Evolutionary conservation across 2,329 filamentous ascomycete genomes (phyloP).

Genomic region (Penicillium thymicola): DNA sequence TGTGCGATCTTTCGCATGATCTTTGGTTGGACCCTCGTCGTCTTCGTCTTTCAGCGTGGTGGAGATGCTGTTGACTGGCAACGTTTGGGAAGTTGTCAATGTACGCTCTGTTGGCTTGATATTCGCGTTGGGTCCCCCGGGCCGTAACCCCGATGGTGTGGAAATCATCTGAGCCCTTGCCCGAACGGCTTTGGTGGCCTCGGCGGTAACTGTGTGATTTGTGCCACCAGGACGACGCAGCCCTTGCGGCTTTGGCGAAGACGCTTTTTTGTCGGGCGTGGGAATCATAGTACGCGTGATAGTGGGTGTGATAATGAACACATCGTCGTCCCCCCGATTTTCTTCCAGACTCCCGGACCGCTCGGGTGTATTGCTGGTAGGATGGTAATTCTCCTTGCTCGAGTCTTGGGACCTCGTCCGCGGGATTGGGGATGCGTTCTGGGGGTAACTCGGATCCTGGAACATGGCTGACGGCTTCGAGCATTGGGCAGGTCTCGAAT

Average conservation of each 20-base stretch:
- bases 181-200: slow-evolving; percentile 29
- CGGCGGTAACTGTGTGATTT: slow-evolving; percentile 22
- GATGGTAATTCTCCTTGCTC: slow-evolving; percentile 25
- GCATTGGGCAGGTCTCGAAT: slow-evolving; percentile 35
- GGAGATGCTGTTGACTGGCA: slow-evolving; percentile 10
- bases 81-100: slow-evolving; percentile 19
- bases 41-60: slow-evolving; percentile 13
- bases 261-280: slow-evolving; percentile 24
- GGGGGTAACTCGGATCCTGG: slow-evolving; percentile 20
- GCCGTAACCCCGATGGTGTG: slow-evolving; percentile 28
- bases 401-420: slow-evolving; percentile 18
- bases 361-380: slow-evolving; percentile 11
- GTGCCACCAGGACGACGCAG: slow-evolving; percentile 20
- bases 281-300: slow-evolving; percentile 41
- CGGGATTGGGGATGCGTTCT: slow-evolving; percentile 14
- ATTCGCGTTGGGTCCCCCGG: slow-evolving; percentile 23
- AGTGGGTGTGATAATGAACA: slow-evolving; percentile 41
- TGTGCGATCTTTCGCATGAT: slow-evolving; percentile 1
- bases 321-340: slow-evolving; percentile 28
- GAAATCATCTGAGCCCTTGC: slow-evolving; percentile 26
- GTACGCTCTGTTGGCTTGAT: slow-evolving; percentile 24
- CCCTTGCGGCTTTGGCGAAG: slow-evolving; percentile 16
- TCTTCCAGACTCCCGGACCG: slow-evolving; percentile 14
- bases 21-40: slow-evolving; percentile 2
- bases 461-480: slow-evolving; percentile 31